Base-by-base conservation (phyloP, 768 basidiomycete species). In the Kwoniella pini region DNA sequence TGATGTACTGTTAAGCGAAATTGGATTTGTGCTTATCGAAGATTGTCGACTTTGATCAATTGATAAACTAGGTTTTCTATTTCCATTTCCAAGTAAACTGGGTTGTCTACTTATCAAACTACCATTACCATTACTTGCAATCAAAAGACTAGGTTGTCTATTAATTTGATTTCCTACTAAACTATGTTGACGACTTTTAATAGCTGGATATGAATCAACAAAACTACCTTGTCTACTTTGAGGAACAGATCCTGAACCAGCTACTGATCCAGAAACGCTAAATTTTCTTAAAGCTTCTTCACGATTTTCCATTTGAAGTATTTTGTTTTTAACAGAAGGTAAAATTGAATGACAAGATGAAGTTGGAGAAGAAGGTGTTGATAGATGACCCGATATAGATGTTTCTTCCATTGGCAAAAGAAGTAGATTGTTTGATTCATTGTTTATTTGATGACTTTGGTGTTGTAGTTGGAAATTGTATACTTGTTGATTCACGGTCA, bases 261-360 rank as follows among this genome's bases (percentile, higher is more conserved):
- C 21, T 5, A 45, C 57, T 4, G 61, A 55, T 28, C 62, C 57
- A 0, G 65, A 65, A 28, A 71, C 70, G 19, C 72, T 66, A 59
- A 78, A 72, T 43, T 70, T 71, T 1, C 67, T 28, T 15, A 79
- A 59, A 1, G 75, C 71, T 43, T 74, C 67, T 24, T 79, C 67
- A 6, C 78, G 62, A 24, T 69, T 64, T 48, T 79, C 74, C 48
- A 79, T 64, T 24, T 77, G 75, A 21, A 63, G 65, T 36, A 77
- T 70, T 63, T 74, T 76, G 55, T 42, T 68, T 43, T 64, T 60
- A 33, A 79, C 74, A 1, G 65, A 66, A 19, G 75, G 71, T 11
- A 74, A 63, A 7, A 77, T 64, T 22, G 70, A 67, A 30, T 64
- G 58, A 43, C 43, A 54, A 15, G 52, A 53, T 19, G 54, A 55